Base-by-base conservation (phyloP, 331 rosid species). In the Erythrophleum ivorense region DNA sequence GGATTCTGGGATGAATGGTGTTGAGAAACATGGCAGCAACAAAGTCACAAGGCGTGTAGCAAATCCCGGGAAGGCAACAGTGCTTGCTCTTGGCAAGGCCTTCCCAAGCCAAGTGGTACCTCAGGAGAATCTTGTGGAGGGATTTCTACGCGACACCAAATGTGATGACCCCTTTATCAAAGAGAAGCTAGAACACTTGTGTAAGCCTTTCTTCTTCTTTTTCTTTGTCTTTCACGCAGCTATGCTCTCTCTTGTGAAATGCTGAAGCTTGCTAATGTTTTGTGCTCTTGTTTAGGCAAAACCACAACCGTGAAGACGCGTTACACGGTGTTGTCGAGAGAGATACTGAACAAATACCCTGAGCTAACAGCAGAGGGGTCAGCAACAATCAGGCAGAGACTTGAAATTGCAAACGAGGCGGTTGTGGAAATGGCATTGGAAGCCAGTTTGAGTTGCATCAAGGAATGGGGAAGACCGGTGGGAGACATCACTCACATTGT, bases 251-350 rank as follows among this genome's bases (percentile, higher is more conserved):
- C 5, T 40, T 3, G 4, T 40, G 5, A 40, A 40, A 40, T 40
- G 3, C 43, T 40, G 43, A 40, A 2, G 43, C 49, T 49, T 34
- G 15, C 2, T 18, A 3, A 4, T 16, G 63, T 16, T 52, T 6
- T 52, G 8, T 6, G 11, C 58, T 8, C 16, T 64, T 81, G 69
- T 8, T 10, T 50, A 90, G 94, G 94, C 72, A 90, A 87, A 83
- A 90, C 89, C 9, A 90, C 94, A 3, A 90, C 92, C 11, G 92
- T 90, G 81, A 88, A 86, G 88, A 90, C 90, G 1, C 83, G 94
- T 34, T 90, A 90, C 83, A 90, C 94, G 34, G 90, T 90, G 46
- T 88, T 90, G 94, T 86, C 84, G 13, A 90, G 86, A 84, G 90
- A 88, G 75, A 90, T 90, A 50, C 84, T 90, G 48, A 90, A 86